Percentiles rank a stretch among this genome's conserved stretches.
These are phyloP conservation scores for Cercospora nicotianae DNA, from an alignment of 2,329 filamentous ascomycete species.

Conservation along the genomic window DNA sequence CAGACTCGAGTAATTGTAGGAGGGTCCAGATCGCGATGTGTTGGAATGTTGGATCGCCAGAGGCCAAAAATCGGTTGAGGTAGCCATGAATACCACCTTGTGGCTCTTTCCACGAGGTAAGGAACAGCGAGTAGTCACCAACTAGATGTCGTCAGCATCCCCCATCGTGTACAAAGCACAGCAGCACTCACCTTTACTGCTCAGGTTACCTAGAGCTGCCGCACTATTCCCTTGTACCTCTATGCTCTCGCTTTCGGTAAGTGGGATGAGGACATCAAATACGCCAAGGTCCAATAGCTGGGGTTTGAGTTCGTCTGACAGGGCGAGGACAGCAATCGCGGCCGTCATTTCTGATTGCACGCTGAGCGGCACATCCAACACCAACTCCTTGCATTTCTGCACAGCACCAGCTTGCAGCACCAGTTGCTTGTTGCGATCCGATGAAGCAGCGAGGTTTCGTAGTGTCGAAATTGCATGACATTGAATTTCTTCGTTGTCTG, in stretches of 20 bases:
- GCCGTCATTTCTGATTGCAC: conserved; percentile 99
- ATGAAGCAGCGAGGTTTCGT: conserved; percentile 92
- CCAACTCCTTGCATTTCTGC: conserved; percentile 96
- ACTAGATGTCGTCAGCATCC: conserved; percentile 57
- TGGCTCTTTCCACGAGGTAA: conserved; percentile 89
- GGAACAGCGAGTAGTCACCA: conserved; percentile 93
- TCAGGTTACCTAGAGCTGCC: conserved; percentile 90
- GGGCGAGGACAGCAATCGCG: conserved; percentile 92
- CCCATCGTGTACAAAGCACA: background rate
- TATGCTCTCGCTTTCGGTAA: conserved; percentile 93
- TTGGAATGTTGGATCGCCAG: conserved; percentile 95
- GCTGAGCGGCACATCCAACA: conserved; percentile 86
- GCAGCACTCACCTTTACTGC: conserved; percentile 76
- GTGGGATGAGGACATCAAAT: conserved; percentile 91
- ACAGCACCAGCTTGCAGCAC: conserved; percentile 95
- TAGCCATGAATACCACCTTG: conserved; percentile 96
- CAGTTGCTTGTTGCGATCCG: conserved; percentile 96
- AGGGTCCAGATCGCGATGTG: conserved; percentile 99
- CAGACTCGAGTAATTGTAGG: conserved; percentile 90
- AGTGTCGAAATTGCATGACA: conserved; percentile 98
- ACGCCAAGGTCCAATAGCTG: conserved; percentile 88
- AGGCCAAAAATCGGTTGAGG: conserved; percentile 85
- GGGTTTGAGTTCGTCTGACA: conserved; percentile 93
- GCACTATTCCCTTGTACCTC: conserved; percentile 98
- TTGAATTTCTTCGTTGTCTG: conserved; percentile 97